Base-by-base conservation (phyloP, 2,329 filamentous ascomycete genomes). In the Torrubiella hemipterigena region DNA sequence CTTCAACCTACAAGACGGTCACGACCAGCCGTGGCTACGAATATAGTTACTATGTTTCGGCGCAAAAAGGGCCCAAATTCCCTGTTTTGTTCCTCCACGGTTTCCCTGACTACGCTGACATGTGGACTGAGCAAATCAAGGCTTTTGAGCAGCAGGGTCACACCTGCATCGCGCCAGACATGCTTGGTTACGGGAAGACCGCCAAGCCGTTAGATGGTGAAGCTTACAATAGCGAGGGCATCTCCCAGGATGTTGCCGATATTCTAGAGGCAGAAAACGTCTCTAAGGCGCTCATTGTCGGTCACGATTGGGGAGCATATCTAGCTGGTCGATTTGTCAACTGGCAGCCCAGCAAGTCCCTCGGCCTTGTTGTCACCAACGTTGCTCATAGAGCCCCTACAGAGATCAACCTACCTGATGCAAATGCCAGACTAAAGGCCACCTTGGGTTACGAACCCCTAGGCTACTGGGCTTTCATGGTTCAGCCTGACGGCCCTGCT, bases 261-360 rank as follows among this genome's bases (percentile, higher is more conserved):
- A 59, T 66, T 5, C 43, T 66, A 9, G 45, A 58, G 34, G 38
- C 43, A 5, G 58, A 64, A 39, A 35, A 45, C 3, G 36, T 59
- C 14, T 25, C 42, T 27, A 45, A 46, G 21, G 49, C 52, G 17
- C 49, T 67, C 32, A 51, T 58, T 3, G 47, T 67, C 19, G 65
- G 63, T 25, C 65, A 68, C 38, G 65, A 69, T 42, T 69, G 63
- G 63, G 65, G 65, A 22, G 53, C 54, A 12, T 37, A 33, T 7
- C 37, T 59, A 9, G 53, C 56, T 1, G 51, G 57, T 32, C 52
- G 61, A 11, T 36, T 65, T 10, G 63, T 58, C 40, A 51, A 60
- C 29, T 57, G 55, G 38, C 42, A 59, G 31, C 58, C 54, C 0
- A 43, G 55, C 3, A 52, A 58, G 9, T 54, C 63, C 6, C 29